Evolutionary conservation across 257 asterid species (phyloP), one percentile per base, ranked within the genome.

Genomic region (Phtheirospermum japonicum): DNA sequence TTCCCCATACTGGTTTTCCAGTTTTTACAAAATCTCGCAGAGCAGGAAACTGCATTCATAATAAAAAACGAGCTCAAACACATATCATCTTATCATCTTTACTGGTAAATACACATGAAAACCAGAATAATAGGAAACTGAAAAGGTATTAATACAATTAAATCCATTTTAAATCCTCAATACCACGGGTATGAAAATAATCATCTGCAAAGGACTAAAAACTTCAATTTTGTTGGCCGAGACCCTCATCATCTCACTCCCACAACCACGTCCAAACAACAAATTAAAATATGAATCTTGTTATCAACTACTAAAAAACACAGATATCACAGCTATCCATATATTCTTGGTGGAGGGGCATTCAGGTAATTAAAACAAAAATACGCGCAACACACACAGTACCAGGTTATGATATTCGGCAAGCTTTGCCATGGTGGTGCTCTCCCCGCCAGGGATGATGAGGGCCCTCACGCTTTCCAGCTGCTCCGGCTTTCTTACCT

Each of bases 1-100:
- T 93, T 59, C 99, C 99, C 99, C 99, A 89, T 17, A 93, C 97
- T 0, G 99, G 99, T 75, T 93, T 93, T 48, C 97, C 99, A 64
- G 74, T 73, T 73, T 83, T 80, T 12, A 89, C 99, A 71, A 89
- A 93, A 65, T 93, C 99, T 4, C 99, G 84, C 70, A 89, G 55
- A 4, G 97, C 92, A 28, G 99, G 99, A 60, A 61, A 32, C 61
- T n/a, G 45, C 28, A 23, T 1, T 23, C 28, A 3, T 23, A 23
- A 23, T 23, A 23, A 23, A 23, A 23, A 23, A 23, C 28, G 28
- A 23, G 28, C 28, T 23, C 28, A 23, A 23, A 23, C 1, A 23
- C 28, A 23, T 23, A 3, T 3, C 28, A 23, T 23, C 28, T 23
- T 23, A 3, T 3, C 28, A 23, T 23, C 28, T 23, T 23, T 23